phyloP scores from a whole-genome alignment of 1,284 basidiomycete genomes.

The Fomitopsis palustris region DNA sequence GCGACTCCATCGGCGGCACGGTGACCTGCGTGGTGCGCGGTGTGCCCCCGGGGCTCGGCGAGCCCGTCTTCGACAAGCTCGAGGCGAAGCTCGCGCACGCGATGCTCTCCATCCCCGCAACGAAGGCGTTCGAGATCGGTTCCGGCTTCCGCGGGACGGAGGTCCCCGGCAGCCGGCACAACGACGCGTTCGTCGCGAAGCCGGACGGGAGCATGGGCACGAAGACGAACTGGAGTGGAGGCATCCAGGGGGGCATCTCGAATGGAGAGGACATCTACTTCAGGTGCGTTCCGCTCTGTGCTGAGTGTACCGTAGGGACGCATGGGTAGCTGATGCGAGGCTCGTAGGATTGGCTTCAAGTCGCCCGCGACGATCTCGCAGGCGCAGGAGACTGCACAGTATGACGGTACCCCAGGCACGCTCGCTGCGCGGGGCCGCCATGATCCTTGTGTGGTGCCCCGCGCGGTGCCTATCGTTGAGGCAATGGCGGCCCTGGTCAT shows the following conservation, averaged over 20 bases:
- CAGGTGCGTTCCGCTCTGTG: conserved; percentile 50
- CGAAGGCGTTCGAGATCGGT: conserved; percentile 98
- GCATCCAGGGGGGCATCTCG: conserved; percentile 96
- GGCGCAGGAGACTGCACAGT: conserved; percentile 87
- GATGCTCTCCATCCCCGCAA: conserved; percentile 98
- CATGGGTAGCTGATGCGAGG: not conserved
- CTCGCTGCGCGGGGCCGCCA: conserved; percentile 92
- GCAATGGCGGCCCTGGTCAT: conserved; percentile 95
- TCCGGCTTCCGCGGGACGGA: conserved; percentile 97
- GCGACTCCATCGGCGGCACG: conserved; percentile 96
- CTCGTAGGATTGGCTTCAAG: conserved; percentile 88
- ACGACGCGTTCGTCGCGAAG: conserved; percentile 82
- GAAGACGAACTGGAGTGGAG: conserved; percentile 93
- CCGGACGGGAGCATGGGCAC: conserved; percentile 79
- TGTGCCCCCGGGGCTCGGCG: conserved; percentile 89
- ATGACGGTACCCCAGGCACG: conserved; percentile 85
- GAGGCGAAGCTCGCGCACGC: conserved; percentile 96
- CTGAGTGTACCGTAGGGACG: not conserved
- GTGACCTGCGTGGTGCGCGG: conserved; percentile 95
- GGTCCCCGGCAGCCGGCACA: conserved; percentile 91
- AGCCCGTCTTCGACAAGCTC: conserved; percentile 98
- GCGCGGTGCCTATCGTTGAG: conserved; percentile 98
- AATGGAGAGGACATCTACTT: conserved; percentile 99
- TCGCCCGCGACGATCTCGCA: conserved; percentile 97
- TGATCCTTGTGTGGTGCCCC: conserved; percentile 97